Conservation (phyloP, 768 basidiomycete species). For the Pleurotus sapidus region DNA sequence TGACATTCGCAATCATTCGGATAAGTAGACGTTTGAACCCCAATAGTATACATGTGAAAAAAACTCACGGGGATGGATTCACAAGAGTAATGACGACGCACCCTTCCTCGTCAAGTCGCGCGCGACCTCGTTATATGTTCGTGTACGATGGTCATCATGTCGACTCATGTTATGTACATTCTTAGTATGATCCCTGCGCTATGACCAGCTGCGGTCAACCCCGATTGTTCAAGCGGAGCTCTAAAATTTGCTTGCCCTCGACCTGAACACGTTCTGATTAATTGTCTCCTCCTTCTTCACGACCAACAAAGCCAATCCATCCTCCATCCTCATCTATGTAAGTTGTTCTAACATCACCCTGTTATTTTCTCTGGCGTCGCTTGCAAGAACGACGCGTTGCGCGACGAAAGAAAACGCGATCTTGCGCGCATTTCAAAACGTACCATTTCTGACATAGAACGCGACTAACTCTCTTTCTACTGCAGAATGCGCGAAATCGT, state of each 20-base stretch:
- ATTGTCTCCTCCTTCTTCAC: constrained; percentile 8
- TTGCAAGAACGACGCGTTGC: constrained; percentile 23
- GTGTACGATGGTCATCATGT: too few species aligned
- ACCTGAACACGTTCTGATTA: constrained; percentile 7
- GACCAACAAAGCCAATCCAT: constrained; percentile 9
- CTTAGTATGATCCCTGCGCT: not conserved
- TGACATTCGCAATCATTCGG: too few species aligned
- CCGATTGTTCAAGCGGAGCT: constrained; percentile 3
- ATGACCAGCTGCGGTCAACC: constrained; percentile 3
- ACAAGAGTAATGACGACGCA: too few species aligned
- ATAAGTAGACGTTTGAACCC: too few species aligned
- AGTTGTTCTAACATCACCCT: not conserved
- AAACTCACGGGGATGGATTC: too few species aligned
- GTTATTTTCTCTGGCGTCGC: constrained; percentile 15
- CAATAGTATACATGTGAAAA: too few species aligned
- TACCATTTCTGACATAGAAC: constrained; percentile 36
- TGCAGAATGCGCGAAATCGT: constrained; percentile 98
- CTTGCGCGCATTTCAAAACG: constrained; percentile 32
- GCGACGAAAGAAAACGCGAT: constrained; percentile 23
- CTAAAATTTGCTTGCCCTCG: constrained; percentile 7
- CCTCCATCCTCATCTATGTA: constrained; percentile 5
- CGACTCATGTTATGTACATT: too few species aligned
- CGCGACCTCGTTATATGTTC: too few species aligned
- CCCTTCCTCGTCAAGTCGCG: too few species aligned
- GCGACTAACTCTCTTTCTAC: constrained; percentile 24